Percentiles rank a stretch among this genome's conserved stretches.
phyloP scores from a whole-genome alignment of 1,284 basidiomycete species.

The Cryptococcus amylolentus region DNA sequence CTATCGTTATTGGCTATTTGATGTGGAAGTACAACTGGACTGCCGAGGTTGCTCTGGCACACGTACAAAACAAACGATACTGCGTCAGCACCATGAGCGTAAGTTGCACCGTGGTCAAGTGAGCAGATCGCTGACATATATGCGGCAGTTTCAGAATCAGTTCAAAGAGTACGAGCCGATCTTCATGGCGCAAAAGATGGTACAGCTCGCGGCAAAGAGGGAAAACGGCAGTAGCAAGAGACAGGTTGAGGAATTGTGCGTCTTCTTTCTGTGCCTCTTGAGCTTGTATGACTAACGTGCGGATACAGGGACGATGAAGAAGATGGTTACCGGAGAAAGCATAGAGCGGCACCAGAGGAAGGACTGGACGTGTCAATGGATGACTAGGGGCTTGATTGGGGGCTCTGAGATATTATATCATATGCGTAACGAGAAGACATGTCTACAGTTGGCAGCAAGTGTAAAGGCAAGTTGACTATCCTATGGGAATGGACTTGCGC shows the following conservation, averaged over 20 bases:
- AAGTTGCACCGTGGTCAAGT: constrained; percentile 17
- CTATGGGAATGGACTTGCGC: no score
- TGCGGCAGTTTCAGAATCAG: constrained; percentile 69
- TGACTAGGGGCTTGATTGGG: no score
- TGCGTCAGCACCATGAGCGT: constrained; percentile 80
- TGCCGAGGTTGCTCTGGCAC: constrained; percentile 72
- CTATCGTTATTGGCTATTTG: constrained; percentile 87
- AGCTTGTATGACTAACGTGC: not conserved
- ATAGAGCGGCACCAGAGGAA: no score
- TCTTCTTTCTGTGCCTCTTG: constrained; percentile 1
- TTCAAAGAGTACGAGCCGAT: constrained; percentile 91
- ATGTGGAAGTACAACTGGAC: constrained; percentile 76
- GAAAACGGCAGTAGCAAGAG: constrained; percentile 10
- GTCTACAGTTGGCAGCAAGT: no score
- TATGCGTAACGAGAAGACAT: no score
- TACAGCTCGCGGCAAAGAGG: constrained; percentile 7
- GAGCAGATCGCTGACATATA: not conserved
- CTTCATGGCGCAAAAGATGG: constrained; percentile 48
- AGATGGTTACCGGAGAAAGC: constrained; percentile 2
- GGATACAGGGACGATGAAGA: constrained; percentile 7
- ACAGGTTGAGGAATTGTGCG: constrained; percentile 16
- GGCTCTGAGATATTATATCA: no score
- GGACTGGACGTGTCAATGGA: no score
- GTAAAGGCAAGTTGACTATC: no score
- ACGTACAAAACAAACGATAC: constrained; percentile 83